A percentile compares a stretch with the other conserved stretches of the same genome.
phyloP scores from a whole-genome alignment of 164 flowering plant genomes.

The Aristolochia californica region DNA sequence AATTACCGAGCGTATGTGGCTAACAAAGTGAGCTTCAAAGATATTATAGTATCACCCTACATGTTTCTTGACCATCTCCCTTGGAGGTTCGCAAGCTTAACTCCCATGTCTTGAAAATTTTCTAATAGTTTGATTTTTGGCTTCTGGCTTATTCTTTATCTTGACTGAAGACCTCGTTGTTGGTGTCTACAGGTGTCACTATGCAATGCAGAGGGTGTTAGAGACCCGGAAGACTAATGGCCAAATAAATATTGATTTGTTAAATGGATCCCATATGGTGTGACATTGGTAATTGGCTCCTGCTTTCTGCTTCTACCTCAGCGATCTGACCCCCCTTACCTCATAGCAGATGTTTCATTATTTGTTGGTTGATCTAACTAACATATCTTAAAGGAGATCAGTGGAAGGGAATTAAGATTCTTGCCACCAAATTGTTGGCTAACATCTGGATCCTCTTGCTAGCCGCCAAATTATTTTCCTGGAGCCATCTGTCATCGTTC shows the following conservation, averaged over 20 bases:
- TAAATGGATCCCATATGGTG: conserved; percentile 22
- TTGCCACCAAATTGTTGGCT: no score
- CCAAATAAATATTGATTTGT: conserved; percentile 3
- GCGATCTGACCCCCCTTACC: background rate
- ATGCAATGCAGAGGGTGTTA: conserved; percentile 49
- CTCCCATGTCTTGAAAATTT: background rate
- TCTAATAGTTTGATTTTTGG: background rate
- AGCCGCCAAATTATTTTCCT: no score
- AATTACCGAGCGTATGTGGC: conserved; percentile 48
- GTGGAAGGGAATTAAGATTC: no score
- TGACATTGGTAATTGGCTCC: conserved; percentile 10
- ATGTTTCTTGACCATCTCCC: conserved; percentile 95
- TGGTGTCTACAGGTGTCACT: conserved; percentile 39
- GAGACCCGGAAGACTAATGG: conserved; percentile 19
- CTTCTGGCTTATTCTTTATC: background rate
- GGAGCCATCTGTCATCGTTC: no score
- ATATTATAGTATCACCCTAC: conserved; percentile 52
- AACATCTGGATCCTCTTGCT: no score
- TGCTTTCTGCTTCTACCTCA: background rate
- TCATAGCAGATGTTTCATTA: no score
- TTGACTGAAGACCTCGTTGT: background rate
- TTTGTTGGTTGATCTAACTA: no score
- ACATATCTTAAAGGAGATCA: no score
- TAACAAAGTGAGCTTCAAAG: conserved; percentile 52
- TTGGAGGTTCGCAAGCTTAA: conserved; percentile 45